These are phyloP conservation scores for Gamarada debralockiae DNA, from an alignment of 495 filamentous ascomycete genomes.

Conservation along the genomic window DNA sequence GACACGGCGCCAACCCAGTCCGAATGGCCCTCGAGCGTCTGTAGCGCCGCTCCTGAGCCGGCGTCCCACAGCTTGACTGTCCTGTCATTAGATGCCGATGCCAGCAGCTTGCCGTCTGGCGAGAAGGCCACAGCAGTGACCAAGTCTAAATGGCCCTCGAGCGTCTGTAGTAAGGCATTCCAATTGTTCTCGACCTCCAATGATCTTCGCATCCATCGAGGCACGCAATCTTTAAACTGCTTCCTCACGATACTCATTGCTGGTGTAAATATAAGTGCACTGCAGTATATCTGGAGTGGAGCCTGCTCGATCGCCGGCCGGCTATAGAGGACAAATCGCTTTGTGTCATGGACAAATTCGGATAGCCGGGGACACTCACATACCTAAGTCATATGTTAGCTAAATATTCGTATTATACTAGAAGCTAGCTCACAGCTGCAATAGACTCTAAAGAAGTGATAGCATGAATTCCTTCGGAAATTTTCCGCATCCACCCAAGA, in stretches of 20 bases:
- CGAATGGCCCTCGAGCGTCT: conserved; percentile 1
- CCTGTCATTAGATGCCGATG: too few relatives aligned
- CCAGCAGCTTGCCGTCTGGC: too few relatives aligned
- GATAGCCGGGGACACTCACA: conserved; percentile 23
- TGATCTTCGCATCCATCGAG: too few relatives aligned
- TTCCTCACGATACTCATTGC: conserved; percentile 21
- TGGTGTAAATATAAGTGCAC: conserved; percentile 34
- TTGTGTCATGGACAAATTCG: too few relatives aligned
- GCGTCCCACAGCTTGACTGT: too few relatives aligned
- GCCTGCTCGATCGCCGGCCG: conserved; percentile 18
- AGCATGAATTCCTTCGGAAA: too few relatives aligned
- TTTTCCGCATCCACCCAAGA: conserved; percentile 5
- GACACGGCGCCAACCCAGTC: not conserved
- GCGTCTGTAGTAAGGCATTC: too few relatives aligned
- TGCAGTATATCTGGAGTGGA: conserved; percentile 28
- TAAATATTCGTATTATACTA: not conserved
- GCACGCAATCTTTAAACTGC: too few relatives aligned
- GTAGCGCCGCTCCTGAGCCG: conserved; percentile 7
- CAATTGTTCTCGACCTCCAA: too few relatives aligned
- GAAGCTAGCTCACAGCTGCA: not conserved
- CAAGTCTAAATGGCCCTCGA: not conserved
- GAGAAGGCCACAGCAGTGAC: conserved; percentile 1
- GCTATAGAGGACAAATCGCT: conserved; percentile 30
- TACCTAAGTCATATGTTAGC: not conserved
- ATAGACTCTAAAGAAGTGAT: conserved; percentile 4